Conservation (phyloP, 208 protist genomes). For the Naegleria fowleri region DNA sequence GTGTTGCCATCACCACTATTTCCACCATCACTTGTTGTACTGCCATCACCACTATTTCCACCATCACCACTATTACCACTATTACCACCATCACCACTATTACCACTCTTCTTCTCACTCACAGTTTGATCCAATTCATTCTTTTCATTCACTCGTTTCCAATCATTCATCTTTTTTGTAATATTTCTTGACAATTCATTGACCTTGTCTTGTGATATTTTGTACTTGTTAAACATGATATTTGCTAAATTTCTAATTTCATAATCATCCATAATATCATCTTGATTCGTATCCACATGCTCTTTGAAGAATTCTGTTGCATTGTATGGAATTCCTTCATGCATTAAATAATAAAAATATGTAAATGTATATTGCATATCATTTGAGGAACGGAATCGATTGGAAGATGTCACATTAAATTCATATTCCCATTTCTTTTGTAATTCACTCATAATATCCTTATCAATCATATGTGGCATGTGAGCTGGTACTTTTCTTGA, state of each 20-base stretch:
- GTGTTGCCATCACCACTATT: too few relatives aligned
- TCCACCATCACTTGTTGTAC: too few relatives aligned
- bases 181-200: not conserved
- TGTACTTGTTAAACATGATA: not conserved
- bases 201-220: not conserved
- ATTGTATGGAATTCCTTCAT: slow-evolving; percentile 34
- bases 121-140: too few relatives aligned
- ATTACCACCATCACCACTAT: too few relatives aligned
- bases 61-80: too few relatives aligned
- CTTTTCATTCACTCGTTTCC: not conserved
- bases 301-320: slow-evolving; percentile 5
- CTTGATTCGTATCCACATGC: slow-evolving; percentile 40
- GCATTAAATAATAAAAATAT: slow-evolving; percentile 64
- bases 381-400: slow-evolving; percentile 45
- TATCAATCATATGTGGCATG: slow-evolving; percentile 74
- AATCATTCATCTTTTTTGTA: not conserved
- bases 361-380: slow-evolving; percentile 75
- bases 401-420: slow-evolving; percentile 56
- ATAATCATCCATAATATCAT: slow-evolving; percentile 40
- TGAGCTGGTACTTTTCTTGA: slow-evolving; percentile 61
- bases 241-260: slow-evolving; percentile 34
- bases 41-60: too few relatives aligned
- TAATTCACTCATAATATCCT: slow-evolving; percentile 53
- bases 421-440: slow-evolving; percentile 51
- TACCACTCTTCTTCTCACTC: not conserved